Percentiles rank a stretch among this genome's conserved stretches.
Evolutionary conservation across 495 filamentous ascomycete species (phyloP).

Genomic region (Penicillium ochrochloron): DNA sequence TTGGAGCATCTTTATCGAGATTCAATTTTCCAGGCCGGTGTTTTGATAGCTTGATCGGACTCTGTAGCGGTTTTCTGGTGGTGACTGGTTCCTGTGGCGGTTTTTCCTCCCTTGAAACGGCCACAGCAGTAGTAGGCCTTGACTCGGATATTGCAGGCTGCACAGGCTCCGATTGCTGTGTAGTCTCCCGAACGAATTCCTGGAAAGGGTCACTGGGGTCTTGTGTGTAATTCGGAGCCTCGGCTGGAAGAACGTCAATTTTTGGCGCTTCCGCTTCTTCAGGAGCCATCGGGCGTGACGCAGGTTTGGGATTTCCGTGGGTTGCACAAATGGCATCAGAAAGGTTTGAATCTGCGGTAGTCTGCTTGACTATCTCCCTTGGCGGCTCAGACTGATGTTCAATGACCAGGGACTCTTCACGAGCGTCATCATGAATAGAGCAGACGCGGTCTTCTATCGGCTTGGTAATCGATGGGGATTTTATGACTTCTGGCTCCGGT

Average conservation of each 20-base stretch:
- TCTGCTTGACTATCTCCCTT: not conserved
- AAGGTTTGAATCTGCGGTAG: not conserved
- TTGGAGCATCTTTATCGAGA: constrained; percentile 30
- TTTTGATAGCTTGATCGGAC: constrained; percentile 48
- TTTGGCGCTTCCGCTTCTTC: not conserved
- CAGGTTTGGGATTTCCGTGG: not conserved
- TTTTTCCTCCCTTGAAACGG: constrained; percentile 4
- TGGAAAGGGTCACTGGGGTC: not conserved
- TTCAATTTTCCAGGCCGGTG: constrained; percentile 31
- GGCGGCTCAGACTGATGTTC: not conserved
- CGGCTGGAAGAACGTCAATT: not conserved
- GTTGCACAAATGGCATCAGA: not conserved
- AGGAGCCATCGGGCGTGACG: not conserved
- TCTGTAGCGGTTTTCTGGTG: constrained; percentile 41
- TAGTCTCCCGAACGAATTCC: not conserved
- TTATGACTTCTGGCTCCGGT: not conserved
- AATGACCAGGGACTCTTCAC: not conserved
- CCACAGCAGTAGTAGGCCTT: not conserved
- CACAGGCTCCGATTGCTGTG: not conserved
- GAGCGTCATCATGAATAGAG: not conserved
- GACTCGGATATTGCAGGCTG: not conserved
- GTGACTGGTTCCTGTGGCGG: constrained; percentile 9
- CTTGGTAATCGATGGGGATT: not conserved
- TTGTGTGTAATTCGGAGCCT: not conserved
- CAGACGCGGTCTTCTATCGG: not conserved